These are phyloP conservation scores for Plantago ovata DNA, from an alignment of 257 asterid genomes.

Conservation along the genomic window DNA sequence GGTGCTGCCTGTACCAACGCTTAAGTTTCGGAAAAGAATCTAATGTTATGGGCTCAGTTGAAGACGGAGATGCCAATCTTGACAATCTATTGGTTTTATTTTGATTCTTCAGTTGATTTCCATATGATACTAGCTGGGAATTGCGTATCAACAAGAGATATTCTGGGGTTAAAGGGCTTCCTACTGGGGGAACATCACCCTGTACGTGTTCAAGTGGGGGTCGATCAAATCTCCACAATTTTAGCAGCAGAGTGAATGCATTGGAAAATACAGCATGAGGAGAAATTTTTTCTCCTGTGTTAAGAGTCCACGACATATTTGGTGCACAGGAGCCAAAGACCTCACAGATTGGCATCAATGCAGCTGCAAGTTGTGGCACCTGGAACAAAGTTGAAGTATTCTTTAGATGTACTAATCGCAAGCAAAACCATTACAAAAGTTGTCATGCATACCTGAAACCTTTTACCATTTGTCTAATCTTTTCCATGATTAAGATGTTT, in stretches of 20 bases:
- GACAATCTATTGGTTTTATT: slow-evolving; percentile 45
- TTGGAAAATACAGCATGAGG: slow-evolving; percentile 85
- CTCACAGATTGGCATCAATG: slow-evolving; percentile 96
- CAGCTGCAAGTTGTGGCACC: slow-evolving; percentile 98
- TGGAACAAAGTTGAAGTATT: slow-evolving; percentile 28
- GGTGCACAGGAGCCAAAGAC: slow-evolving; percentile 89
- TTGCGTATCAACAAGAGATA: slow-evolving; percentile 76
- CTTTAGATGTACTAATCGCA: slow-evolving; percentile 15
- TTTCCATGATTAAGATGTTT: background rate
- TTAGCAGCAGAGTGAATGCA: slow-evolving; percentile 85
- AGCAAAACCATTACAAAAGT: background rate
- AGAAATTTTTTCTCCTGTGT: slow-evolving; percentile 72
- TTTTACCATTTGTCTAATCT: background rate
- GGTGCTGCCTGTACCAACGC: slow-evolving; percentile 88
- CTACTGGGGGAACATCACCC: slow-evolving; percentile 72
- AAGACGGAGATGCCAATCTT: slow-evolving; percentile 49
- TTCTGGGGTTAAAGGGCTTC: slow-evolving; percentile 76
- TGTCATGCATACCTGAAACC: background rate
- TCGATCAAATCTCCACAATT: slow-evolving; percentile 91
- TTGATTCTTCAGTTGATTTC: slow-evolving; percentile 40
- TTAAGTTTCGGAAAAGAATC: slow-evolving; percentile 89
- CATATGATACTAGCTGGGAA: slow-evolving; percentile 54
- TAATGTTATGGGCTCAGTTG: slow-evolving; percentile 59
- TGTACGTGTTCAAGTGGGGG: slow-evolving; percentile 72
- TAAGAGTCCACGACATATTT: slow-evolving; percentile 67